Evolutionary conservation across 352 stramenopile species (phyloP), one percentile per base, ranked within the genome.

Genomic region (Globisporangium iwayamae): DNA sequence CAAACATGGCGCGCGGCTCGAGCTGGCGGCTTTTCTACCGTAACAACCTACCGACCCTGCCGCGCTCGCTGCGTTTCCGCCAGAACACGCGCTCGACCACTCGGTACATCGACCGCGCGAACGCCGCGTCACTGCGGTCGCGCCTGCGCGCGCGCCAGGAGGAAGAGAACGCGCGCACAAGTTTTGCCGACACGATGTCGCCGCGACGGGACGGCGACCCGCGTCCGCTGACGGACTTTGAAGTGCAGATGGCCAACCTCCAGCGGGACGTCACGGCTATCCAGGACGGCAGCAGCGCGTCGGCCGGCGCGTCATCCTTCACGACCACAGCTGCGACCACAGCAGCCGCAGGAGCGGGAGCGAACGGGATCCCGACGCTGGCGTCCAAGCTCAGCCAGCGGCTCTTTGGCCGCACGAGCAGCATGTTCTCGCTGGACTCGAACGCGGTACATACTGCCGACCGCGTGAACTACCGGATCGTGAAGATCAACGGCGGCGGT

Each of bases 11-110:
- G 11, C 20, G 78, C 25, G 70, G 61, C 6, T 68, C 71, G 1
- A 89, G 72, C 52, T 88, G 81, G 78, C 70, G 80, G 2, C 70
- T 85, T 3, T 93, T 89, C 53, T 88, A 89, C 47, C 76, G 84
- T 16, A 89, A 84, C 46, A 88, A 85, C 41, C 59, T 91, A 51
- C 85, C 85, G n/a, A 85, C 71, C 28, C 61, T 91, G 47, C 85
- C 85, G 22, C 82, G 85, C 2, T 62, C 79, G 38, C 66, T 93
- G 63, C 74, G 85, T 1, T 93, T 91, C 67, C 82, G 83, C 16
- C 82, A 88, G 65, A 90, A 91, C 54, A 90, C 82, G 30, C 79
- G 85, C 22, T 89, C 82, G 2, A 90, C 79, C 0, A 93, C 85
- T 25, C 56, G 85, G 25, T 91, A 93, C 62, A 91, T 93, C 32